Evolutionary conservation across 345 rosid species (phyloP).

Genomic region (Aethionema arabicum): DNA sequence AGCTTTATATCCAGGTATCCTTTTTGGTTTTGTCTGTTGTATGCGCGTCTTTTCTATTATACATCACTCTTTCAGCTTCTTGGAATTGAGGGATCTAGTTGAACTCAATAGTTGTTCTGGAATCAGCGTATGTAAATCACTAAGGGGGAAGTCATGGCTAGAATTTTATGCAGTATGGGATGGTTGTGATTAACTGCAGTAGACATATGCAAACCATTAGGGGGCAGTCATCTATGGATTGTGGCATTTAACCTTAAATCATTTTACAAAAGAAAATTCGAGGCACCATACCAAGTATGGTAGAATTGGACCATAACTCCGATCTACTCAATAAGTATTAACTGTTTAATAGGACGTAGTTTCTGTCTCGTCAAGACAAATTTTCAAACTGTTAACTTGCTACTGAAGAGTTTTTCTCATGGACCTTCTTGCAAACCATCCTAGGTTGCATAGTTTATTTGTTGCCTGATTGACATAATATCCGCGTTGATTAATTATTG

Average conservation of each 20-base stretch:
- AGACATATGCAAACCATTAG: constrained; percentile 15
- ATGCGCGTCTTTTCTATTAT: constrained; percentile 14
- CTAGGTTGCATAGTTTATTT: not conserved
- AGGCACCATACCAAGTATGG: constrained; percentile 1
- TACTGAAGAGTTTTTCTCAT: too few relatives aligned
- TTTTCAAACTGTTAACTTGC: not conserved
- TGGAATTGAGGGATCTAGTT: constrained; percentile 28
- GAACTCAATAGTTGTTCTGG: constrained; percentile 26
- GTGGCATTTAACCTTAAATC: constrained; percentile 7
- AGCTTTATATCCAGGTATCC: constrained; percentile 86
- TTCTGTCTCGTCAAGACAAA: not conserved
- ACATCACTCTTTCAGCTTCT: constrained; percentile 19
- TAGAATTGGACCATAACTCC: not conserved
- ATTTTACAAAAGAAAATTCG: constrained; percentile 14
- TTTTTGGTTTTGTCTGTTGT: constrained; percentile 15
- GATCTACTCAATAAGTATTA: not conserved
- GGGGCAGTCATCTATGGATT: constrained; percentile 16
- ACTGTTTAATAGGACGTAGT: not conserved
- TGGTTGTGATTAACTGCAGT: constrained; percentile 22
- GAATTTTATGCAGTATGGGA: constrained; percentile 14
- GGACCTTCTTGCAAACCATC: not conserved
- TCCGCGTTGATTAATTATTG: constrained; percentile 11
- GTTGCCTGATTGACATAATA: not conserved
- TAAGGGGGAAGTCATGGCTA: too few relatives aligned
- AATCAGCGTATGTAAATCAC: too few relatives aligned